Evolutionary conservation across 495 filamentous ascomycete species (phyloP).

Genomic region (Neurospora cerealis): DNA sequence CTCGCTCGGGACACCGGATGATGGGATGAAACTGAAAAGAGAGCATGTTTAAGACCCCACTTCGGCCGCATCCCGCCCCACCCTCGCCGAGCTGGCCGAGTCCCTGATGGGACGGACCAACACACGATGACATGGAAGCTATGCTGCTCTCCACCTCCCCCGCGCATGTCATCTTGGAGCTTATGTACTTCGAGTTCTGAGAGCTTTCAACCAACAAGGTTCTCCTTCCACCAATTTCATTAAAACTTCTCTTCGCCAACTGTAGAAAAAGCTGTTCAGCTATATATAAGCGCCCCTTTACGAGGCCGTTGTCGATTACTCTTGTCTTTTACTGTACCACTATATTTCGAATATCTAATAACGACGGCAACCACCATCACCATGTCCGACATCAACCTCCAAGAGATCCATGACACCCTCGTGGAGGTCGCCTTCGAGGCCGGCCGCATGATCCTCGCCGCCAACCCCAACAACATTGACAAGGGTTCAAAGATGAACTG

Average conservation of each 20-base stretch:
- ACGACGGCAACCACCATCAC: neutral
- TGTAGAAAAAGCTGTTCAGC: neutral
- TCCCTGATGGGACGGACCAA: neutral
- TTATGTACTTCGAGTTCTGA: neutral
- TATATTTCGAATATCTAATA: neutral
- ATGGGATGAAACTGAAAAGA: neutral
- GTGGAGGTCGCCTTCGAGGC: conserved; percentile 65
- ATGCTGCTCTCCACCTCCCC: neutral
- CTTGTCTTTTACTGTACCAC: neutral
- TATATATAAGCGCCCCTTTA: neutral
- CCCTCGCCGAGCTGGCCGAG: neutral
- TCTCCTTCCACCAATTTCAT: neutral
- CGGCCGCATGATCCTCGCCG: conserved; percentile 70
- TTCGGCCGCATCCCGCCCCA: neutral
- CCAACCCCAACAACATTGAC: conserved; percentile 53
- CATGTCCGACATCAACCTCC: conserved; percentile 52
- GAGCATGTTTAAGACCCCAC: neutral
- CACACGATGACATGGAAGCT: neutral
- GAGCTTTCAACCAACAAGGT: neutral
- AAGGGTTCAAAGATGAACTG: conserved; percentile 80
- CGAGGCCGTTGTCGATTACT: neutral
- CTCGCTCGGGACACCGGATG: neutral
- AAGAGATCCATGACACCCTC: conserved; percentile 73
- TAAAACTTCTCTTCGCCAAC: neutral
- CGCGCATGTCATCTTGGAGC: neutral